A percentile compares a stretch with the other conserved stretches of the same genome.
These are phyloP conservation scores for Phytophthora quininea DNA, from an alignment of 352 stramenopile species.

Conservation along the genomic window DNA sequence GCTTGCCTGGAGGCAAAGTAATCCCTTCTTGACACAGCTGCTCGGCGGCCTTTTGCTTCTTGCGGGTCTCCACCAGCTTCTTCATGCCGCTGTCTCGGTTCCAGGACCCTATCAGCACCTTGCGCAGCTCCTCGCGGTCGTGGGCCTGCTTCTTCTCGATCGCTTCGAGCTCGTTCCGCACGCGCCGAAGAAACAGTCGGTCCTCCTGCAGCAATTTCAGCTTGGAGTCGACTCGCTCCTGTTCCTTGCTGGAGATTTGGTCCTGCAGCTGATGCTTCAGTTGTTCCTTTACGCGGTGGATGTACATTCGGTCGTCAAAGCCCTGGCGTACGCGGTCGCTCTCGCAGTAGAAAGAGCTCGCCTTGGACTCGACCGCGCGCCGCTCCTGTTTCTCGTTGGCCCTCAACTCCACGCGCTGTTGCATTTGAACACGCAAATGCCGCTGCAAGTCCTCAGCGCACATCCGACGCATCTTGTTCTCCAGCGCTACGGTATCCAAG, in stretches of 20 bases:
- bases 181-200: constrained; percentile 52
- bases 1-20: background rate
- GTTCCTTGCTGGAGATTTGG: constrained; percentile 66
- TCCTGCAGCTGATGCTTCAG: constrained; percentile 63
- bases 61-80: constrained; percentile 63
- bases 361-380: constrained; percentile 43
- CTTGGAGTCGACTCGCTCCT: constrained; percentile 41
- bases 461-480: constrained; percentile 50
- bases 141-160: constrained; percentile 60
- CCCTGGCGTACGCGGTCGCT: constrained; percentile 56
- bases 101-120: constrained; percentile 68
- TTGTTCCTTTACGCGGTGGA: constrained; percentile 45
- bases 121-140: constrained; percentile 60
- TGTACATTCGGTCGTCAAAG: constrained; percentile 54
- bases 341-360: constrained; percentile 65
- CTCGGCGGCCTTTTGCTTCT: constrained; percentile 61
- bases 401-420: constrained; percentile 33
- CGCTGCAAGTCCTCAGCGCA: constrained; percentile 64
- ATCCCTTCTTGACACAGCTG: constrained; percentile 38
- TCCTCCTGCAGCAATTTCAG: constrained; percentile 63
- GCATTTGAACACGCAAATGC: constrained; percentile 62
- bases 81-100: constrained; percentile 69
- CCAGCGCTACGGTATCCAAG: constrained; percentile 54
- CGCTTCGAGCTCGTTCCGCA: constrained; percentile 65
- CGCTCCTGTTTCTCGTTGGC: constrained; percentile 41